phyloP scores from a whole-genome alignment of 192 early-diverging fungal genomes.

The Coemansia sp. region DNA sequence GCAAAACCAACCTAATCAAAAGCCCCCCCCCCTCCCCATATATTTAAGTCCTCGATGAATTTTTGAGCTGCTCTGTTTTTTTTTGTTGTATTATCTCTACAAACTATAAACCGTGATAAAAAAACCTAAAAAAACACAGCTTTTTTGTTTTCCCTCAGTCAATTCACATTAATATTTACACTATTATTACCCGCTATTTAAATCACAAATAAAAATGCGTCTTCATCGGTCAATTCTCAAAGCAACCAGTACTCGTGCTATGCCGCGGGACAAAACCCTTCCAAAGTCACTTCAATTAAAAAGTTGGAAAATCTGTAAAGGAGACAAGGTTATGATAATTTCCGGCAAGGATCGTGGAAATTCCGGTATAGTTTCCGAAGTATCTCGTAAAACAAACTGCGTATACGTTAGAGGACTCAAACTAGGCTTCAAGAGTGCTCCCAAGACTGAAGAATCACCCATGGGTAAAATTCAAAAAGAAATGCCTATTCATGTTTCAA shows the following conservation, averaged over 20 bases:
- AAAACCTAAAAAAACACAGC: no score
- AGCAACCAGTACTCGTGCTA: constrained; percentile 14
- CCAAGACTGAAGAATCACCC: constrained; percentile 56
- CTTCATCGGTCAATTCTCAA: constrained; percentile 39
- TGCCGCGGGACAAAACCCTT: constrained; percentile 34
- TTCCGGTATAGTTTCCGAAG: constrained; percentile 58
- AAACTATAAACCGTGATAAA: no score
- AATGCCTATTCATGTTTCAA: constrained; percentile 65
- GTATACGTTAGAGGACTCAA: constrained; percentile 60
- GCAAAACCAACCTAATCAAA: no score
- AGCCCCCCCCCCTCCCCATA: no score
- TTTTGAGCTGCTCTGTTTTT: neutral
- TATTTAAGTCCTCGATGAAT: no score
- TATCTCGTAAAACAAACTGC: constrained; percentile 59
- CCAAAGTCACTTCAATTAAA: constrained; percentile 47
- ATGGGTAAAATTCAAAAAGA: constrained; percentile 59
- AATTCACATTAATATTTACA: constrained; percentile 2
- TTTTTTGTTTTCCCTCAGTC: no score
- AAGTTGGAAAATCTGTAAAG: constrained; percentile 59
- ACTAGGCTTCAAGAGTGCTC: constrained; percentile 57
- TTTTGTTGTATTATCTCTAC: no score
- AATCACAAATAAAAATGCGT: constrained; percentile 19
- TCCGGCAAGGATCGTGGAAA: constrained; percentile 63
- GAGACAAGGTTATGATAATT: constrained; percentile 62
- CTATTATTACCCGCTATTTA: no score